phyloP scores from a whole-genome alignment of 371 early-diverging fungal species.

The Mucor sp. region DNA sequence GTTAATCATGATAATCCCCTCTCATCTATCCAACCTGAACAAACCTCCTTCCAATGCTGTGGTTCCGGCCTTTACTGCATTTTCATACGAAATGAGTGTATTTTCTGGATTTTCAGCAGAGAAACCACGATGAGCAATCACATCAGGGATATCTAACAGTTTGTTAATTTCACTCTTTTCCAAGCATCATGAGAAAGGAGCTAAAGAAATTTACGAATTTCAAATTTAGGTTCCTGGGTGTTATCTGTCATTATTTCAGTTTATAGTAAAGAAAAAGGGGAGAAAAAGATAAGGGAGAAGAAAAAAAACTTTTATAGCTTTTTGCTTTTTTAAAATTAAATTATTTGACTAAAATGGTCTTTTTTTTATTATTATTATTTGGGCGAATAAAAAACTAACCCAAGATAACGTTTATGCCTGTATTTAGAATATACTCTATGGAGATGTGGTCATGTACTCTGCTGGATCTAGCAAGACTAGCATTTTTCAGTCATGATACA shows the following conservation, averaged over 20 bases:
- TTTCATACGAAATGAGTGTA: constrained; percentile 58
- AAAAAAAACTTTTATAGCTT: background rate
- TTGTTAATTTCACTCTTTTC: background rate
- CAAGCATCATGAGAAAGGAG: background rate
- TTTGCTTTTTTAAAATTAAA: background rate
- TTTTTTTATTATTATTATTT: no score
- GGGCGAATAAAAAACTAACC: background rate
- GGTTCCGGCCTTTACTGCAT: constrained; percentile 59
- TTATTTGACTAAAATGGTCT: background rate
- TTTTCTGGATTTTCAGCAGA: constrained; percentile 68
- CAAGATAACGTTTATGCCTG: background rate
- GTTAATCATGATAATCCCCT: background rate
- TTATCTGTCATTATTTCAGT: background rate
- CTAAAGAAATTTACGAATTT: background rate
- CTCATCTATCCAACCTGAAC: no score
- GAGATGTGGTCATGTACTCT: background rate
- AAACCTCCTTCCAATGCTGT: constrained; percentile 66
- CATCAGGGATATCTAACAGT: constrained; percentile 31
- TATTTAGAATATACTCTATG: background rate
- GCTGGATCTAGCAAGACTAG: background rate
- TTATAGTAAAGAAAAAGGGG: background rate
- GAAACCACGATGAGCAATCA: constrained; percentile 58
- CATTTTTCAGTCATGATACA: background rate
- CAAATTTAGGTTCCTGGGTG: background rate
- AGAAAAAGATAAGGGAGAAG: background rate